Percentiles rank a stretch among this genome's conserved stretches.
These are phyloP conservation scores for Solanum bulbocastanum DNA, from an alignment of 257 asterid genomes.

Conservation along the genomic window DNA sequence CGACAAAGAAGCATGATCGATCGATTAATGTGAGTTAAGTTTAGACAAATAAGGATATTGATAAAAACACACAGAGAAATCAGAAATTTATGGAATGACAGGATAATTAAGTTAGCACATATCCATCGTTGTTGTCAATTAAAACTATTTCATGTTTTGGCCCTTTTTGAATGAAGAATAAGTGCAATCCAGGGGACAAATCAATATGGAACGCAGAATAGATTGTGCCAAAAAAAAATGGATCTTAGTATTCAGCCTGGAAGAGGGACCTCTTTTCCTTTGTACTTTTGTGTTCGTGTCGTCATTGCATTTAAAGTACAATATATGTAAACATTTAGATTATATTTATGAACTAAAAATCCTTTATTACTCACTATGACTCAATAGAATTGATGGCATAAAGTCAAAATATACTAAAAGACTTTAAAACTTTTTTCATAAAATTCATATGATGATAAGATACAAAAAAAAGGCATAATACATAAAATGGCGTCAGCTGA, in stretches of 20 bases:
- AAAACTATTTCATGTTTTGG: not conserved
- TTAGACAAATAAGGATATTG: not conserved
- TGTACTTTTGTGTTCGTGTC: not conserved
- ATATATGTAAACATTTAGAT: not conserved
- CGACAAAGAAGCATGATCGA: not conserved
- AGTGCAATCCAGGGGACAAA: not conserved
- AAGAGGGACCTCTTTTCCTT: not conserved
- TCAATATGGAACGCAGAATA: not conserved
- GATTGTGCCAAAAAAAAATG: not conserved
- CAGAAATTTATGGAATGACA: not conserved
- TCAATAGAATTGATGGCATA: not conserved
- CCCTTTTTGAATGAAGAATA: not conserved
- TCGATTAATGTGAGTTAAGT: not conserved
- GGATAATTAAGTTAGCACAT: not conserved
- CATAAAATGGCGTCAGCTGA: too few relatives aligned
- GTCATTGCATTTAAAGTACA: not conserved
- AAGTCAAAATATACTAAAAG: not conserved
- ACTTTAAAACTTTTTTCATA: not conserved
- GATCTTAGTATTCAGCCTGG: not conserved
- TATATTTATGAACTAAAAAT: not conserved
- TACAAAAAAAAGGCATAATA: too few relatives aligned
- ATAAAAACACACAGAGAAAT: not conserved
- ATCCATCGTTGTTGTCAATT: not conserved
- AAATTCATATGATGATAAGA: not conserved
- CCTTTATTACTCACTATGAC: not conserved